Percentiles rank a stretch among this genome's conserved stretches.
Evolutionary conservation across 192 early-diverging fungal species (phyloP).

Genomic region (Cetraspora pellucida): DNA sequence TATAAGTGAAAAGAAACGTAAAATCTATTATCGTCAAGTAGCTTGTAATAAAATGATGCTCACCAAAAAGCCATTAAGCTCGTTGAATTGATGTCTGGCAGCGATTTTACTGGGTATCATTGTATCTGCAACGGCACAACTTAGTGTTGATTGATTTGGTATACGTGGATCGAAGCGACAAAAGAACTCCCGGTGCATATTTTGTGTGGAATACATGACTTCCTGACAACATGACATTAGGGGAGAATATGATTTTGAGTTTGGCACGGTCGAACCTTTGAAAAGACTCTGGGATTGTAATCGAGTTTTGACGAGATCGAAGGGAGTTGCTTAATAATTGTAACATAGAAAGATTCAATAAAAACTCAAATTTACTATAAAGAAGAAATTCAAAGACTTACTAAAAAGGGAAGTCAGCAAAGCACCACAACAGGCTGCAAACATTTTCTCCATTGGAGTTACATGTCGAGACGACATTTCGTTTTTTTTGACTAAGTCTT

Average conservation of each 20-base stretch:
- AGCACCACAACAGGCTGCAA: slow-evolving; percentile 84
- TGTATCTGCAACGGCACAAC: slow-evolving; percentile 20
- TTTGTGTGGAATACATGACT: slow-evolving; percentile 5
- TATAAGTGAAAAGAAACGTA: too few species aligned
- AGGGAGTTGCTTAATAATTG: slow-evolving; percentile 67
- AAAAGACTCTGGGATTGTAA: slow-evolving; percentile 67
- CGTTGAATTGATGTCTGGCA: slow-evolving; percentile 33
- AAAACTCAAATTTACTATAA: not conserved
- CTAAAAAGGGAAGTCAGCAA: slow-evolving; percentile 79
- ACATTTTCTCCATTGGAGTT: slow-evolving; percentile 57
- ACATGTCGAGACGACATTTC: not conserved
- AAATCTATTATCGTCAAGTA: not conserved
- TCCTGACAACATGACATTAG: slow-evolving; percentile 26
- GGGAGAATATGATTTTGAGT: not conserved
- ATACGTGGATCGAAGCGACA: not conserved
- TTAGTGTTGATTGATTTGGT: slow-evolving; percentile 4
- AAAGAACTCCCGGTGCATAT: slow-evolving; percentile 3
- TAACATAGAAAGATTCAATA: slow-evolving; percentile 39
- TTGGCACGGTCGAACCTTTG: slow-evolving; percentile 38
- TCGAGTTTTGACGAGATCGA: slow-evolving; percentile 88
- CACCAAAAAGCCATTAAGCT: slow-evolving; percentile 47
- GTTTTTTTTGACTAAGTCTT: too few species aligned
- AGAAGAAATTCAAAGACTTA: slow-evolving; percentile 40
- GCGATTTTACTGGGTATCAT: slow-evolving; percentile 37
- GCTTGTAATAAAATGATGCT: slow-evolving; percentile 39